phyloP scores from a whole-genome alignment of 1,284 basidiomycete species.

The Boletus mariae region DNA sequence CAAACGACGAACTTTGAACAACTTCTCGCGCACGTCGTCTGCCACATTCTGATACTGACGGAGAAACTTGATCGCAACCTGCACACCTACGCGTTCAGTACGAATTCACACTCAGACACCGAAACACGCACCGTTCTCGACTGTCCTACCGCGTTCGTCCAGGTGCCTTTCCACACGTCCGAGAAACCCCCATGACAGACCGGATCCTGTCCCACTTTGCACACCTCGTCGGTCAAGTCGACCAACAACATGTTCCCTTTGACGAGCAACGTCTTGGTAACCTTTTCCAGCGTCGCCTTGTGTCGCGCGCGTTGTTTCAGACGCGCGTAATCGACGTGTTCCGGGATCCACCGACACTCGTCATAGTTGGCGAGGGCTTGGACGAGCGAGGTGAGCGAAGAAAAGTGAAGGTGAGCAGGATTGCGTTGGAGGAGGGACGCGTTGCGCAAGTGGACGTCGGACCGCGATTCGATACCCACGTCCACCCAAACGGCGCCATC shows the following conservation, averaged over 20 bases:
- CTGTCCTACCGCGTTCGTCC: conserved; percentile 44
- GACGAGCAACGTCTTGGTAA: conserved; percentile 54
- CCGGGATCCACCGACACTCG: conserved; percentile 47
- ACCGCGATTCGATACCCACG: conserved; percentile 45
- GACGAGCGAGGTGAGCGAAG: conserved; percentile 46
- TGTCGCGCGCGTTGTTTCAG: conserved; percentile 53
- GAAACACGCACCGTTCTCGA: conserved; percentile 34
- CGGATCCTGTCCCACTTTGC: conserved; percentile 34
- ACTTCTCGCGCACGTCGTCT: conserved; percentile 46
- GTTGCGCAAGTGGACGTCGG: conserved; percentile 53
- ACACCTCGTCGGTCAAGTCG: conserved; percentile 54
- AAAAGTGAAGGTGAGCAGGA: conserved; percentile 46
- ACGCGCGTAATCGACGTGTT: conserved; percentile 48
- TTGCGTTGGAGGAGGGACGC: conserved; percentile 52
- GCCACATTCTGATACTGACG: conserved; percentile 47
- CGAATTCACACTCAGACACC: background rate
- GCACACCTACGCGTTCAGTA: conserved; percentile 1
- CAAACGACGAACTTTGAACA: conserved; percentile 41
- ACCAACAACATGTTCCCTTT: conserved; percentile 46
- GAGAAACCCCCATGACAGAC: conserved; percentile 52
- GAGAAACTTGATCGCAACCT: conserved; percentile 56
- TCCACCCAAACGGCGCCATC: conserved; percentile 34
- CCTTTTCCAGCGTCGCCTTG: conserved; percentile 48
- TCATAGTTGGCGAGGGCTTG: conserved; percentile 51
- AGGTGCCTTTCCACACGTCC: conserved; percentile 56